Percentiles rank a stretch among this genome's conserved stretches.
Conservation (phyloP, 345 rosid species). For the Eutrema japonicum region DNA sequence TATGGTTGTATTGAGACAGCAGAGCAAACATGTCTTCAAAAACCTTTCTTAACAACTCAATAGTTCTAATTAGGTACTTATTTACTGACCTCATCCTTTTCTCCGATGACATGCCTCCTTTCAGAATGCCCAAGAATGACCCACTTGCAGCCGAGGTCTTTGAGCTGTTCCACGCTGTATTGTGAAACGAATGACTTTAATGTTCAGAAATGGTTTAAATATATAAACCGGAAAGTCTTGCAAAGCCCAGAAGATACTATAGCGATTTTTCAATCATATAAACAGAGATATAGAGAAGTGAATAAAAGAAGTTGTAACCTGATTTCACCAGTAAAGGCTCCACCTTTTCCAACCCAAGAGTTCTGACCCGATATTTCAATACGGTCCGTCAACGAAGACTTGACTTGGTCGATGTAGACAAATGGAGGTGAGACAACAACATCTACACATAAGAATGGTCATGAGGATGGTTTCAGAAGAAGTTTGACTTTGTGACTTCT, state of each 20-base stretch:
- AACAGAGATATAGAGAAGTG: not conserved
- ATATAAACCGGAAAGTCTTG: not conserved
- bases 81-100: conserved; percentile 74
- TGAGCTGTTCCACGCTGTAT: conserved; percentile 87
- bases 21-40: conserved; percentile 25
- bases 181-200: conserved; percentile 10
- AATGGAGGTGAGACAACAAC: conserved; percentile 98
- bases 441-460: conserved; percentile 53
- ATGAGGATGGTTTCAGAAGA: conserved; percentile 1
- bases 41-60: not conserved
- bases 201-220: not conserved
- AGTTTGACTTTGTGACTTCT: not conserved
- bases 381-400: conserved; percentile 63
- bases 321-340: conserved; percentile 99
- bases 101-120: conserved; percentile 92
- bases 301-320: conserved; percentile 54
- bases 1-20: conserved; percentile 39
- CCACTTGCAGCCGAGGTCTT: conserved; percentile 95
- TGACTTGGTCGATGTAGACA: conserved; percentile 87
- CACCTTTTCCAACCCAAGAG: conserved; percentile 97
- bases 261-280: not conserved
- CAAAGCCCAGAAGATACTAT: not conserved
- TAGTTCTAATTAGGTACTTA: not conserved
- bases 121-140: conserved; percentile 98
- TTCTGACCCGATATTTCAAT: conserved; percentile 90